Percentiles rank a stretch among this genome's conserved stretches.
These are phyloP conservation scores for Podospora sp. DNA, from an alignment of 495 filamentous ascomycete species.

Conservation along the genomic window DNA sequence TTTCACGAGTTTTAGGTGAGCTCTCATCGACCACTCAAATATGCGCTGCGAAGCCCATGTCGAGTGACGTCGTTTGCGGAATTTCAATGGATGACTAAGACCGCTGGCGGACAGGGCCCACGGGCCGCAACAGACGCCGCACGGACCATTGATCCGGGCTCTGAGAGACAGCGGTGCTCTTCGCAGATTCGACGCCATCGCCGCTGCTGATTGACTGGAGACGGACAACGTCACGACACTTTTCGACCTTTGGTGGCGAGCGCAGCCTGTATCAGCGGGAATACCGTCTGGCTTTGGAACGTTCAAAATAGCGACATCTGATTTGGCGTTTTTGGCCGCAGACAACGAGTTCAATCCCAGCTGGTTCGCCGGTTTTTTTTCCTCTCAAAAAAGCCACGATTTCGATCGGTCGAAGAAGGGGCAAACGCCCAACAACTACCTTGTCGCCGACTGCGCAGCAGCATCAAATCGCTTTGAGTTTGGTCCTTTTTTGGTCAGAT, in stretches of 20 bases:
- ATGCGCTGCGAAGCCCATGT: not conserved
- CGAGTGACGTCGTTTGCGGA: constrained; percentile 16
- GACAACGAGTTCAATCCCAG: not conserved
- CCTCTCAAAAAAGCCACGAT: constrained; percentile 17
- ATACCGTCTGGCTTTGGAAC: not conserved
- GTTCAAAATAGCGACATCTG: not conserved
- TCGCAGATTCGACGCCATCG: constrained; percentile 9
- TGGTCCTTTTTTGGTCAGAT: not conserved
- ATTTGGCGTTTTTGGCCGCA: constrained; percentile 7
- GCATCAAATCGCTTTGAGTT: not conserved
- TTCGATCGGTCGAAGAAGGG: not conserved
- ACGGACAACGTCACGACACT: not conserved
- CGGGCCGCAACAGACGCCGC: not conserved
- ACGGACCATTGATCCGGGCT: not conserved
- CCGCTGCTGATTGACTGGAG: constrained; percentile 1
- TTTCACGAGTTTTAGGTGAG: not conserved
- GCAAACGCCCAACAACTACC: constrained; percentile 1
- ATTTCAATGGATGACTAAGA: not conserved
- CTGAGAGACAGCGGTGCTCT: not conserved
- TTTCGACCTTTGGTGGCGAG: not conserved
- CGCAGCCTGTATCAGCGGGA: not conserved
- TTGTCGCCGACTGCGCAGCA: not conserved
- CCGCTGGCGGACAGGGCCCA: not conserved
- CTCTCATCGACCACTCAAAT: not conserved
- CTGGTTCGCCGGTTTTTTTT: not conserved